A percentile compares a stretch with the other conserved stretches of the same genome.
phyloP scores from a whole-genome alignment of 257 asterid genomes.

The Nyctanthes arbortristis region DNA sequence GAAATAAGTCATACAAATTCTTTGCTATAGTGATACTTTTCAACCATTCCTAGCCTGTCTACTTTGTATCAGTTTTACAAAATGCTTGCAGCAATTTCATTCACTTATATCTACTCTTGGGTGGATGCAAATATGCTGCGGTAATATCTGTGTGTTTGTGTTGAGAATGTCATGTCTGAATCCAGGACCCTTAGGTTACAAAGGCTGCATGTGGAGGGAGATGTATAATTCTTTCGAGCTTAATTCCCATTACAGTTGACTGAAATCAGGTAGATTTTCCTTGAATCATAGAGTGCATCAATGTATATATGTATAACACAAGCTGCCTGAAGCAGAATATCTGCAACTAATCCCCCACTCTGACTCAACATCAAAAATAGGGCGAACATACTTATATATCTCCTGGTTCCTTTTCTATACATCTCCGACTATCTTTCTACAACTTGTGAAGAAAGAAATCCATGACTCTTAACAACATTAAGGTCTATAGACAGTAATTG shows the following conservation, averaged over 20 bases:
- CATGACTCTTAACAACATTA: slow-evolving; percentile 25
- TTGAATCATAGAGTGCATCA: slow-evolving; percentile 46
- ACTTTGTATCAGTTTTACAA: too few relatives aligned
- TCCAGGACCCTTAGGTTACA: too few relatives aligned
- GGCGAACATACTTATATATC: slow-evolving; percentile 48
- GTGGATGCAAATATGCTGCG: too few relatives aligned
- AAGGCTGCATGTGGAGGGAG: too few relatives aligned
- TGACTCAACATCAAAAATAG: slow-evolving; percentile 37
- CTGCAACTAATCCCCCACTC: slow-evolving; percentile 57
- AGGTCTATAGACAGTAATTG: neutral
- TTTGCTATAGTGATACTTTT: too few relatives aligned
- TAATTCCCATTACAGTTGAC: slow-evolving; percentile 44
- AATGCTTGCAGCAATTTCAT: too few relatives aligned
- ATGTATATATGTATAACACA: slow-evolving; percentile 47
- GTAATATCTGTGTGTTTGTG: too few relatives aligned
- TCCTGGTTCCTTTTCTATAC: slow-evolving; percentile 51
- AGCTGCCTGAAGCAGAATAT: slow-evolving; percentile 53
- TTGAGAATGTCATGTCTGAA: too few relatives aligned
- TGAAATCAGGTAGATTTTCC: slow-evolving; percentile 52
- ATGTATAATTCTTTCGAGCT: too few relatives aligned
- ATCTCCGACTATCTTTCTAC: slow-evolving; percentile 37
- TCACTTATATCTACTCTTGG: too few relatives aligned
- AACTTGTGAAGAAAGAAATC: neutral
- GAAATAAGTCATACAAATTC: too few relatives aligned
- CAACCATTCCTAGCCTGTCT: too few relatives aligned